Base-by-base conservation (phyloP, 2,329 filamentous ascomycete species). In the Capronia americana region DNA sequence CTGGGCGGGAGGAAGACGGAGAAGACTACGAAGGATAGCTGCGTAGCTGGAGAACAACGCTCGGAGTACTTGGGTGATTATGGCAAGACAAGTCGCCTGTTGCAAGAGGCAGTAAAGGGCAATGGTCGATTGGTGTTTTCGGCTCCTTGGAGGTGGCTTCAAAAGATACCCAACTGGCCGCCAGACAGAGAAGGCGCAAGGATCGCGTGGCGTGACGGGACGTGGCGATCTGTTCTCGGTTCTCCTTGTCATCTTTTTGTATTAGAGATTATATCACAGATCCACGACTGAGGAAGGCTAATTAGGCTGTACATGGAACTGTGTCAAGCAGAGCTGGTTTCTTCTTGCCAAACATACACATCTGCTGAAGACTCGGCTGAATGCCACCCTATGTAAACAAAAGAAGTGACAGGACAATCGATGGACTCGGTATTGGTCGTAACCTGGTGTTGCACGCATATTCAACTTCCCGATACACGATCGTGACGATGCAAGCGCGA, bases 21-120 rank as follows among this genome's bases (percentile, higher is more conserved):
- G 66, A 69, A 23, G 67, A 69, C 3, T 67, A 71, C n/a, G 61
- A 65, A 17, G 57, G 65, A 34, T 53, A n/a, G 30, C 26, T 59
- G 17, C 53, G n/a, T 32, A 3, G n/a, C 28, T 14, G 28, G 14
- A 14, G 51, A 54, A 5, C 1, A n/a, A 17, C 14, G 48, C 20
- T 51, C 38, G 17, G 14, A 44, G 38, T 7, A n/a, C 17, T 20
- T 44, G 34, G 6, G 20, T n/a, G 38, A 44, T 2, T 5, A 7
- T n/a, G 5, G 38, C 38, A 6, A 20, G 38, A 17, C 1, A 44
- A n/a, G 6, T 44, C 38, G 38, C 38, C 17, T 8, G n/a, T n/a
- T 5, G 17, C 17, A 44, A n/a, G 38, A 44, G 5, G 38, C 17
- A 44, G 38, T 6, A 44, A 17, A 6, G 14, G 38, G 17, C 38